phyloP scores from a whole-genome alignment of 2,329 filamentous ascomycete species.

The Bipolaris bicolor region DNA sequence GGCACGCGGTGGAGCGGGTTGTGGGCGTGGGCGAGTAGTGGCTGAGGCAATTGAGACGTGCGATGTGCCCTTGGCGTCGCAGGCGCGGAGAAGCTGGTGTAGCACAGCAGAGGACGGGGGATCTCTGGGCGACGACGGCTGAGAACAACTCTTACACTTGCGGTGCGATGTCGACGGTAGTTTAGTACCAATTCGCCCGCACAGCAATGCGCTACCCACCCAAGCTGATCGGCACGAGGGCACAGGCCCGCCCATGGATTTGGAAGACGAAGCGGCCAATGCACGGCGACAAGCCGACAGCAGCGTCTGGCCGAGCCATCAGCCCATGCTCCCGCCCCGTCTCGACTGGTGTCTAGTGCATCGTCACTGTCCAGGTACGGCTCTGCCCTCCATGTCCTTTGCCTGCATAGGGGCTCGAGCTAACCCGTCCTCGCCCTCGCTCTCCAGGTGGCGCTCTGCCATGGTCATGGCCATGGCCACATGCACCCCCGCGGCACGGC shows the following conservation, averaged over 20 bases:
- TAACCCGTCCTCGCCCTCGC: background rate
- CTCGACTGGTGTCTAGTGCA: slow-evolving; percentile 16
- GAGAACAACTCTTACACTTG: slow-evolving; percentile 31
- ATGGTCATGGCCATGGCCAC: slow-evolving; percentile 5
- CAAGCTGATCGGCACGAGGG: slow-evolving; percentile 17
- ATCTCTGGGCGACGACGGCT: slow-evolving; percentile 17
- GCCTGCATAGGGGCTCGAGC: slow-evolving; percentile 18
- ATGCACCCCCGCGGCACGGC: slow-evolving; percentile 4
- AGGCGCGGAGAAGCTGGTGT: slow-evolving; percentile 24
- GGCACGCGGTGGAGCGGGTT: background rate
- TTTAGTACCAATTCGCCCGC: slow-evolving; percentile 20
- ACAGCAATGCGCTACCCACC: slow-evolving; percentile 21
- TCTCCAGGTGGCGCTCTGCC: slow-evolving; percentile 7
- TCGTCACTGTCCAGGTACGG: slow-evolving; percentile 13
- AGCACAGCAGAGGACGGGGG: slow-evolving; percentile 22
- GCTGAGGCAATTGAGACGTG: slow-evolving; percentile 35
- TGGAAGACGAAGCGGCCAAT: slow-evolving; percentile 34
- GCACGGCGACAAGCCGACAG: slow-evolving; percentile 20
- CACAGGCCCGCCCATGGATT: slow-evolving; percentile 38
- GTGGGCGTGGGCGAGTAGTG: slow-evolving; percentile 5
- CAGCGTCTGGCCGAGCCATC: slow-evolving; percentile 11
- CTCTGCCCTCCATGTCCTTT: slow-evolving; percentile 15
- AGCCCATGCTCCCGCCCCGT: slow-evolving; percentile 17
- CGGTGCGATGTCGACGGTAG: slow-evolving; percentile 29
- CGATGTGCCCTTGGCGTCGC: slow-evolving; percentile 39